These are phyloP conservation scores for Coemansia reversa DNA, from an alignment of 192 early-diverging fungal genomes.

Conservation along the genomic window DNA sequence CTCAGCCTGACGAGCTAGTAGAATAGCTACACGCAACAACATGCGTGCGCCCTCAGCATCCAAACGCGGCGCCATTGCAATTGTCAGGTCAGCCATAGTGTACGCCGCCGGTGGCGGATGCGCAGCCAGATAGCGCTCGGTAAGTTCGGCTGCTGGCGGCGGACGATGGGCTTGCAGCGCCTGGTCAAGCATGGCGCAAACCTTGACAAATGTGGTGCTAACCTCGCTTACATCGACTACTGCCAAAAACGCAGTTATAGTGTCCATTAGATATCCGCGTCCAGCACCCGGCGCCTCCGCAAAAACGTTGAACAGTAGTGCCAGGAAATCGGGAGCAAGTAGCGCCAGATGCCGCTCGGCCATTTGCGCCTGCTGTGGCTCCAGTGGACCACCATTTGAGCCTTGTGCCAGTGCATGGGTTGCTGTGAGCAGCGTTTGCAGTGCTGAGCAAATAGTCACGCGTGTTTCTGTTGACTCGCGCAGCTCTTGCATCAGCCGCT, in stretches of 20 bases:
- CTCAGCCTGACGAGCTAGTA: constrained; percentile 56
- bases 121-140: constrained; percentile 48
- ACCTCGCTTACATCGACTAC: constrained; percentile 63
- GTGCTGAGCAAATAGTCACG: constrained; percentile 71
- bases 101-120: constrained; percentile 71
- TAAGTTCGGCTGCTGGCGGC: constrained; percentile 54
- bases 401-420: constrained; percentile 35
- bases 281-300: constrained; percentile 62
- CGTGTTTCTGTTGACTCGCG: constrained; percentile 72
- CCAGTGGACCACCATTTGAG: constrained; percentile 29
- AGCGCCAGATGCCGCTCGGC: constrained; percentile 62
- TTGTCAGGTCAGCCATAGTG: constrained; percentile 85
- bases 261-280: constrained; percentile 67
- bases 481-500: constrained; percentile 74
- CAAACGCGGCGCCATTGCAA: constrained; percentile 72
- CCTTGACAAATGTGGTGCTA: constrained; percentile 64
- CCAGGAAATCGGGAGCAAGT: constrained; percentile 69
- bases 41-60: constrained; percentile 66
- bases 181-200: constrained; percentile 59
- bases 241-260: constrained; percentile 66
- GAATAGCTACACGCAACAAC: constrained; percentile 52
- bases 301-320: constrained; percentile 79
- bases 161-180: constrained; percentile 58
- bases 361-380: constrained; percentile 57
- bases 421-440: constrained; percentile 62